These are phyloP conservation scores for Acanthamoeba royreba DNA, from an alignment of 208 protist species.

Conservation along the genomic window DNA sequence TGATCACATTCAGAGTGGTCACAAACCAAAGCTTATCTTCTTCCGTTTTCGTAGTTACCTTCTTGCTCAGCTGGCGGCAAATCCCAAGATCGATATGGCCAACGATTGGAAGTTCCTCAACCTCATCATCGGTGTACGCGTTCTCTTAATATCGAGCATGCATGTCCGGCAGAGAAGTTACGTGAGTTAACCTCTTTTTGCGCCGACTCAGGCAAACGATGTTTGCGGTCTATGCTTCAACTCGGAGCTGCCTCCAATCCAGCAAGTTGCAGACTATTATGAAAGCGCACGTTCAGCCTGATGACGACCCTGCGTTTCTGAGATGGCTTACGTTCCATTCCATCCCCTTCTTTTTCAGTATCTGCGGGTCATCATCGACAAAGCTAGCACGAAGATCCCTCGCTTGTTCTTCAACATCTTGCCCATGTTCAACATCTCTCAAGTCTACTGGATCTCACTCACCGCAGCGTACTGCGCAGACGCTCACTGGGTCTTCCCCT, in stretches of 20 bases:
- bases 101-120: slow-evolving; percentile 17
- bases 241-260: not conserved
- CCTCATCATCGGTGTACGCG: not conserved
- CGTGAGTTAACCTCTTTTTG: too few species aligned
- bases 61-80: not conserved
- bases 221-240: not conserved
- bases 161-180: too few species aligned
- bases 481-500: not conserved
- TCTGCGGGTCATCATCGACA: not conserved
- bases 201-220: slow-evolving; percentile 19
- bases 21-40: not conserved
- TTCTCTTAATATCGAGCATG: too few species aligned
- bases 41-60: not conserved
- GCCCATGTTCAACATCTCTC: slow-evolving; percentile 4
- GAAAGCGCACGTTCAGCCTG: not conserved
- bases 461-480: not conserved
- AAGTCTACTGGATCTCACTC: not conserved
- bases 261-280: not conserved
- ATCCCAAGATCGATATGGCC: not conserved
- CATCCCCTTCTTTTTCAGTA: not conserved
- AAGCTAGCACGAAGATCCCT: not conserved
- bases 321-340: not conserved
- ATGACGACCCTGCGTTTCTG: not conserved
- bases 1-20: not conserved
- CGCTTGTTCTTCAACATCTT: slow-evolving; percentile 9